Evolutionary conservation across 2,329 filamentous ascomycete genomes (phyloP).

Genomic region (Phyllachora maydis): DNA sequence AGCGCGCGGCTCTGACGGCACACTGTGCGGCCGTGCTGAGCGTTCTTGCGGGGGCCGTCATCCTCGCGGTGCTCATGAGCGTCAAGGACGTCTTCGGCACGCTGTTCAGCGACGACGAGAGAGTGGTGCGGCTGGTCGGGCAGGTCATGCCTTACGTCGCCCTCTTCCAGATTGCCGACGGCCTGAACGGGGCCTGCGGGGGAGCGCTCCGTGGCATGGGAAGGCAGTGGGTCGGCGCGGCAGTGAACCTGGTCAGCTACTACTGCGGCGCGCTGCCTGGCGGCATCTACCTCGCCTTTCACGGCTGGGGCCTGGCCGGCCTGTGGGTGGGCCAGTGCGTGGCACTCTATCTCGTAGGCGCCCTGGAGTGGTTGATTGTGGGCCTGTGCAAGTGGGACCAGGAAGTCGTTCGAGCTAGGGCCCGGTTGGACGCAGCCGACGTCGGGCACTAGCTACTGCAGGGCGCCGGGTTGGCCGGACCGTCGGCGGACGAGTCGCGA

Average conservation of each 20-base stretch:
- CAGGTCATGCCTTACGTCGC: slow-evolving; percentile 72
- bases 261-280: slow-evolving; percentile 63
- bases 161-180: slow-evolving; percentile 78
- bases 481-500: too few species aligned
- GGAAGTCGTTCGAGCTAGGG: too few species aligned
- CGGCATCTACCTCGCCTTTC: slow-evolving; percentile 71
- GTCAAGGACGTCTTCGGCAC: slow-evolving; percentile 54
- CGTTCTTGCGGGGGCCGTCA: slow-evolving; percentile 42
- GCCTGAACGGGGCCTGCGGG: slow-evolving; percentile 68
- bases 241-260: slow-evolving; percentile 67
- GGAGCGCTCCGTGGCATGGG: slow-evolving; percentile 70
- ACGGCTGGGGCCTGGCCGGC: slow-evolving; percentile 64
- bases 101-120: slow-evolving; percentile 61
- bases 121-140: slow-evolving; percentile 52
- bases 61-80: slow-evolving; percentile 48
- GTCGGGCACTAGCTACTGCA: neutral
- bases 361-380: slow-evolving; percentile 62
- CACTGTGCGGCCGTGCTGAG: slow-evolving; percentile 58
- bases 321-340: slow-evolving; percentile 74
- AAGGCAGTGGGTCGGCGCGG: slow-evolving; percentile 63
- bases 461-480: too few species aligned
- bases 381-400: slow-evolving; percentile 56
- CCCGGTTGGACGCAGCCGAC: neutral
- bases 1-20: slow-evolving; percentile 48
- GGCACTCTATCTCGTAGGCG: slow-evolving; percentile 60